Evolutionary conservation across 163 green algal species (phyloP).

Genomic region (Smithsoniella earleae): DNA sequence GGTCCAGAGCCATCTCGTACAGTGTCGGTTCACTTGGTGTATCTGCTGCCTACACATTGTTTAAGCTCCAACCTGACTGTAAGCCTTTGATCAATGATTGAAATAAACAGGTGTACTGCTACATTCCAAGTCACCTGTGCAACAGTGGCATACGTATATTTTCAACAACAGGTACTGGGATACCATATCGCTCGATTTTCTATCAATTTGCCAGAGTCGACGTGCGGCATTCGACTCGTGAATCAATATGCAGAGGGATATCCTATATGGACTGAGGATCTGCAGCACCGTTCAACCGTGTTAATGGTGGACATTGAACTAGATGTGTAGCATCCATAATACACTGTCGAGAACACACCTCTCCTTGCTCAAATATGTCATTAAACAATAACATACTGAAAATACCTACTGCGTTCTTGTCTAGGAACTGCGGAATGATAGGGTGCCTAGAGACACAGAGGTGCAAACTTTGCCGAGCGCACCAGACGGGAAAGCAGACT

Average conservation of each 20-base stretch:
- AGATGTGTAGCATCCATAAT: background rate
- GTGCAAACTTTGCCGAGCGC: no score
- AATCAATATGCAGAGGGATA: conserved; percentile 13
- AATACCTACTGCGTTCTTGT: no score
- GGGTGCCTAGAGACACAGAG: no score
- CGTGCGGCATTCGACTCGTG: background rate
- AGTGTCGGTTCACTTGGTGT: conserved; percentile 19
- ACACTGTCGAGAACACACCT: background rate
- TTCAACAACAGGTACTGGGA: conserved; percentile 17
- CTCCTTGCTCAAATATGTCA: conserved; percentile 29
- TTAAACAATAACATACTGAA: conserved; percentile 9
- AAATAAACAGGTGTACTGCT: no score
- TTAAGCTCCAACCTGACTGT: background rate
- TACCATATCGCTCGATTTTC: background rate
- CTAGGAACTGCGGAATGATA: no score
- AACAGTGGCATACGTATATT: conserved; percentile 1
- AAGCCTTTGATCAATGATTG: no score
- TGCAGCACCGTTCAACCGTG: background rate
- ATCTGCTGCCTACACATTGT: conserved; percentile 9
- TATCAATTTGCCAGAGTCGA: background rate
- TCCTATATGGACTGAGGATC: conserved; percentile 22
- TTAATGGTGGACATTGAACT: background rate
- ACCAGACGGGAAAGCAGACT: no score
- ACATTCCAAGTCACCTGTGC: background rate
- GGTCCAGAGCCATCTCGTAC: conserved; percentile 24